Conservation (phyloP, 805 yeast species). For the Deakozyma indianensis region DNA sequence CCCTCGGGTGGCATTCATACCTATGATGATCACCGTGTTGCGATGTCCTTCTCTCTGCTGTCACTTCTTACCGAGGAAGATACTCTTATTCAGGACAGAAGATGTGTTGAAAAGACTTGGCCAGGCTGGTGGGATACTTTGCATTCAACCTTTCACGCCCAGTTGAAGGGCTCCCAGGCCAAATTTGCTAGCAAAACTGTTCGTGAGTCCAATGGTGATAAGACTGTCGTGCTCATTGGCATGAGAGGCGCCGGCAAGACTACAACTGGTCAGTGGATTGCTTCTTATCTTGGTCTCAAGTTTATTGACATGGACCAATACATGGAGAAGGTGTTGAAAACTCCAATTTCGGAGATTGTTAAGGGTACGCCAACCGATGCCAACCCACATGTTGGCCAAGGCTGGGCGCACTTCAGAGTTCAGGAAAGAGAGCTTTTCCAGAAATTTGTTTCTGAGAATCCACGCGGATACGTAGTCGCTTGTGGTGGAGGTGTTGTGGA, state of each 20-base stretch:
- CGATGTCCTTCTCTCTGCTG: conserved; percentile 87
- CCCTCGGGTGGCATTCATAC: conserved; percentile 31
- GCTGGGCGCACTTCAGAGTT: conserved; percentile 82
- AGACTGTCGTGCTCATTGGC: conserved; percentile 71
- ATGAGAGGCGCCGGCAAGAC: conserved; percentile 98
- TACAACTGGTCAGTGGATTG: conserved; percentile 68
- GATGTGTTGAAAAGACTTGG: conserved; percentile 96
- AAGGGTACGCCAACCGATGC: conserved; percentile 21
- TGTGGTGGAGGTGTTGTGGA: conserved; percentile 98
- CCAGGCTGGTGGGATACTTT: conserved; percentile 99
- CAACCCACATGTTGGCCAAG: conserved; percentile 22
- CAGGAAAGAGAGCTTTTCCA: conserved; percentile 46
- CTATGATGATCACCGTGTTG: conserved; percentile 95
- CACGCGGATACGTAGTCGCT: conserved; percentile 55
- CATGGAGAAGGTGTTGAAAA: conserved; percentile 40
- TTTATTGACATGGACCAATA: conserved; percentile 65
- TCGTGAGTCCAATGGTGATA: conserved; percentile 21
- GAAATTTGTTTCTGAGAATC: conserved; percentile 29
- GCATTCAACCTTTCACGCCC: conserved; percentile 49
- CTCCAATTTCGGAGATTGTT: conserved; percentile 29
- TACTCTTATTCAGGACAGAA: conserved; percentile 68
- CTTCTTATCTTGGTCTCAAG: conserved; percentile 42
- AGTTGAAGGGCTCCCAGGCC: conserved; percentile 60
- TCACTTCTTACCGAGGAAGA: conserved; percentile 56
- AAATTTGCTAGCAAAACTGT: conserved; percentile 5